These are phyloP conservation scores for Aspergillus sp. DNA, from an alignment of 2,329 filamentous ascomycete genomes.

Conservation along the genomic window DNA sequence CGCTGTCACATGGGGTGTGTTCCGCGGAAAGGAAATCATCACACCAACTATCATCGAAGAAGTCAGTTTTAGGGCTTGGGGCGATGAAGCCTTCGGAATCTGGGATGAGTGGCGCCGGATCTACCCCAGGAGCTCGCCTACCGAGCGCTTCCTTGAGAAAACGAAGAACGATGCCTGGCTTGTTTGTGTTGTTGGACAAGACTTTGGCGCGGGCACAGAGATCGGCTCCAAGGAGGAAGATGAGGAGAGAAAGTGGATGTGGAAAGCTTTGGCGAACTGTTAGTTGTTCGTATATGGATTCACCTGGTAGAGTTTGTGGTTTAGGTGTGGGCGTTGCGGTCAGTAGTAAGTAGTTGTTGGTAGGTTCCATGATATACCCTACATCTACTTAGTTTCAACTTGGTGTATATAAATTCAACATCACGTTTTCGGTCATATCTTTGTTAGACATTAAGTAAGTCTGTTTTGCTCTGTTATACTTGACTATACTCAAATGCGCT, in stretches of 20 bases:
- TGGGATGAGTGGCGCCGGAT: conserved; percentile 92
- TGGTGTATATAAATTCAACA: conserved; percentile 8
- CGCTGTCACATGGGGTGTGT: conserved; percentile 95
- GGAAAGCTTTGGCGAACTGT: conserved; percentile 37
- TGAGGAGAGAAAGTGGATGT: conserved; percentile 41
- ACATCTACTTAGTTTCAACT: conserved; percentile 1
- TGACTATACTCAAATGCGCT: background rate
- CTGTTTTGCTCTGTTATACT: background rate
- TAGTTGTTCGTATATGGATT: conserved; percentile 4
- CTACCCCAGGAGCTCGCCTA: conserved; percentile 72
- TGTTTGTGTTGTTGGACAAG: conserved; percentile 65
- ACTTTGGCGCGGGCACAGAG: conserved; percentile 44
- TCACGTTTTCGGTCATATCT: background rate
- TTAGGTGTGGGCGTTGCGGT: background rate
- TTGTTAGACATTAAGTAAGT: background rate
- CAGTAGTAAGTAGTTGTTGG: background rate
- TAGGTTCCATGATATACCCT: background rate
- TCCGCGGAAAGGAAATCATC: conserved; percentile 92
- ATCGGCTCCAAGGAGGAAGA: conserved; percentile 39
- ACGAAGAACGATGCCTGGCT: conserved; percentile 75
- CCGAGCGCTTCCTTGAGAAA: conserved; percentile 67
- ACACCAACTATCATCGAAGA: conserved; percentile 96
- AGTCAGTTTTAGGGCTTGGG: conserved; percentile 90
- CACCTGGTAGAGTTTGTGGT: background rate
- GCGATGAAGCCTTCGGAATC: conserved; percentile 92